These are phyloP conservation scores for Trametes hirsuta DNA, from an alignment of 1,284 basidiomycete species.

Conservation along the genomic window DNA sequence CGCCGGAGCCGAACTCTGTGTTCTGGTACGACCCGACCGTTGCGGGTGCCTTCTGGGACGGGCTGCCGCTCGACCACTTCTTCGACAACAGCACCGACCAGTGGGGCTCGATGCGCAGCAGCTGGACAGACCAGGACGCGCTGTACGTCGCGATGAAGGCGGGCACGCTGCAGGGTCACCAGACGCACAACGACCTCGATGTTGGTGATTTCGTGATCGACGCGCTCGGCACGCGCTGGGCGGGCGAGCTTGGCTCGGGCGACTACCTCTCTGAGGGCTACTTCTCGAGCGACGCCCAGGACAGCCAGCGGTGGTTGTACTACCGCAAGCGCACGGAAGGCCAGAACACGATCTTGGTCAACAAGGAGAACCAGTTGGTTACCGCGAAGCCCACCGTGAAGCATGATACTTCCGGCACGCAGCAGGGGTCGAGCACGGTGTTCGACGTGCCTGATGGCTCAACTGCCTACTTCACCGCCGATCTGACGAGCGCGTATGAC, in stretches of 20 bases:
- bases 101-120: conserved; percentile 92
- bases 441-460: conserved; percentile 64
- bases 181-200: conserved; percentile 95
- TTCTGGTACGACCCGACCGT: conserved; percentile 94
- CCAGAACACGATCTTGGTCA: conserved; percentile 92
- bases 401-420: conserved; percentile 63
- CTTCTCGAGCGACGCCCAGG: conserved; percentile 72
- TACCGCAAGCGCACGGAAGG: conserved; percentile 97
- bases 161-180: conserved; percentile 75
- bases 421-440: conserved; percentile 83
- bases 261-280: conserved; percentile 79
- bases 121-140: conserved; percentile 89
- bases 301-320: conserved; percentile 81
- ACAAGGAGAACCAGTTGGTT: conserved; percentile 82
- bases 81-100: conserved; percentile 74
- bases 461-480: conserved; percentile 83
- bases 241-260: conserved; percentile 91
- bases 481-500: conserved; percentile 84
- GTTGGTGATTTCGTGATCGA: conserved; percentile 95
- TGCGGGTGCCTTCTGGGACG: conserved; percentile 91
- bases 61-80: conserved; percentile 79
- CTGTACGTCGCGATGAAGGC: conserved; percentile 90
- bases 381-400: conserved; percentile 65
- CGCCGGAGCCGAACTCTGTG: conserved; percentile 91
- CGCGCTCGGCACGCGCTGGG: conserved; percentile 95